Evolutionary conservation across 2,329 filamentous ascomycete genomes (phyloP).

Genomic region (Aspergillus latus): DNA sequence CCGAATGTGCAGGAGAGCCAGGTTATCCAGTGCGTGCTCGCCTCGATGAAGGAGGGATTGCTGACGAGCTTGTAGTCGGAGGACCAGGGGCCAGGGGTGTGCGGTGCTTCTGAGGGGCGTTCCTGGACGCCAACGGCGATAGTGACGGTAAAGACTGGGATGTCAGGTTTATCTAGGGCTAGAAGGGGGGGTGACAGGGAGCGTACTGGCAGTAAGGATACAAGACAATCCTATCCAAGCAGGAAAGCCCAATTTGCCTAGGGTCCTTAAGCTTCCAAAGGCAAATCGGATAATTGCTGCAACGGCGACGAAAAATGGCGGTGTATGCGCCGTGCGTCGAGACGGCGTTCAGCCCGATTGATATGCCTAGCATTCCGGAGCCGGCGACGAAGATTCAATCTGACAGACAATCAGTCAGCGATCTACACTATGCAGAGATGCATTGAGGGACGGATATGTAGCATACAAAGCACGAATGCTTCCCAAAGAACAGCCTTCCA

Average conservation of each 20-base stretch:
- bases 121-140: slow-evolving; percentile 35
- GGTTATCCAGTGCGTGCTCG: slow-evolving; percentile 26
- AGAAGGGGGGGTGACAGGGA: neutral
- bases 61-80: slow-evolving; percentile 30
- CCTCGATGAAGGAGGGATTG: slow-evolving; percentile 27
- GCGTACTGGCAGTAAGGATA: slow-evolving; percentile 23
- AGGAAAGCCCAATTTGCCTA: slow-evolving; percentile 35
- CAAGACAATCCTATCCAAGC: slow-evolving; percentile 35
- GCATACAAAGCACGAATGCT: slow-evolving; percentile 22
- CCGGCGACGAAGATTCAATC: slow-evolving; percentile 42
- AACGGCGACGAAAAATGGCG: slow-evolving; percentile 27
- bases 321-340: slow-evolving; percentile 39
- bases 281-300: slow-evolving; percentile 24
- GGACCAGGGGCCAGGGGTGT: slow-evolving; percentile 25
- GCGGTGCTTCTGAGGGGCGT: slow-evolving; percentile 35
- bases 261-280: slow-evolving; percentile 36
- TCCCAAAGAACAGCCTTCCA: slow-evolving; percentile 50
- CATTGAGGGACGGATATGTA: neutral
- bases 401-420: neutral
- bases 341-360: slow-evolving; percentile 44
- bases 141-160: slow-evolving; percentile 24
- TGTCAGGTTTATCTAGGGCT: neutral
- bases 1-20: slow-evolving; percentile 27
- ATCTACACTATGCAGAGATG: neutral
- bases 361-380: slow-evolving; percentile 44